Evolutionary conservation across 2,329 filamentous ascomycete species (phyloP).

Genomic region (Beauveria caledonica): DNA sequence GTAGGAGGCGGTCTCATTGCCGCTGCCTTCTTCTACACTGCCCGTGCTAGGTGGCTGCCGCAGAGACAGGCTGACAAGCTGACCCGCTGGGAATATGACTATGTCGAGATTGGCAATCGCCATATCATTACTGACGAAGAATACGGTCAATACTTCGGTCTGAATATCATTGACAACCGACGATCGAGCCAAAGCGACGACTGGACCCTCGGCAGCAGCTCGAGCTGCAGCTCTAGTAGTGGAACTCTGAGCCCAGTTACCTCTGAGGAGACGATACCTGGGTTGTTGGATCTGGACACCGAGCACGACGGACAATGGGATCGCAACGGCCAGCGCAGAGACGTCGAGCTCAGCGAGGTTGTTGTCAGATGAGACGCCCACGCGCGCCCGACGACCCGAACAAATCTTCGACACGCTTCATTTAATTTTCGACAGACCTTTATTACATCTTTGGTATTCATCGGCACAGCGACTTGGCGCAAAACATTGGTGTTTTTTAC

Average conservation of each 20-base stretch:
- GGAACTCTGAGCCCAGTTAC: conserved; percentile 42
- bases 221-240: conserved; percentile 46
- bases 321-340: conserved; percentile 26
- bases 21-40: conserved; percentile 71
- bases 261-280: conserved; percentile 33
- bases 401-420: conserved; percentile 20
- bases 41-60: conserved; percentile 72
- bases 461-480: conserved; percentile 33
- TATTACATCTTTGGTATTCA: conserved; percentile 33
- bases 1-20: conserved; percentile 77
- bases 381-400: conserved; percentile 13
- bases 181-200: conserved; percentile 62
- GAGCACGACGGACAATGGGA: conserved; percentile 33
- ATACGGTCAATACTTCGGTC: conserved; percentile 37
- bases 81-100: conserved; percentile 93
- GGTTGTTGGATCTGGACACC: conserved; percentile 28
- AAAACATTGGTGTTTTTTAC: conserved; percentile 19
- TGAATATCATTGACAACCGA: conserved; percentile 36
- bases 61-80: conserved; percentile 75
- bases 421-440: conserved; percentile 25
- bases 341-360: conserved; percentile 39
- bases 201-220: conserved; percentile 83
- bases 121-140: conserved; percentile 36
- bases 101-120: conserved; percentile 72
- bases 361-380: conserved; percentile 23